A percentile compares a stretch with the other conserved stretches of the same genome.
phyloP scores from a whole-genome alignment of 108 stramenopile species.

The Conticribra weissflogii region DNA sequence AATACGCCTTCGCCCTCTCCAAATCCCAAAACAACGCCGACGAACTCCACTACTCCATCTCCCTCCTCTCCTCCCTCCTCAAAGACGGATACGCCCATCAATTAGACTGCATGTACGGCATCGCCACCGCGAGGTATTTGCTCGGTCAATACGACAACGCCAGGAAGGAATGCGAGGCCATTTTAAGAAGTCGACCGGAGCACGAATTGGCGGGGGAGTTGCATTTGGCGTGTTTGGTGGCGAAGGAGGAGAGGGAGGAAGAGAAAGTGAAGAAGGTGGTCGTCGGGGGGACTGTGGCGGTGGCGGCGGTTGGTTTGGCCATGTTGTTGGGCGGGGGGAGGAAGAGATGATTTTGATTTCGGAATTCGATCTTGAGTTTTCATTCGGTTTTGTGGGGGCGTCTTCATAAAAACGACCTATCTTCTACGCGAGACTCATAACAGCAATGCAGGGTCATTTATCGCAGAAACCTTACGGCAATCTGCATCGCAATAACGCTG shows the following conservation, averaged over 20 bases:
- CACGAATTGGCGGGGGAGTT: slow-evolving; percentile 72
- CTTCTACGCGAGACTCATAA: too few relatives aligned
- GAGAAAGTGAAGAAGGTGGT: slow-evolving; percentile 70
- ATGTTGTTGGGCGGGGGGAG: slow-evolving; percentile 35
- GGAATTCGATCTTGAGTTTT: background rate
- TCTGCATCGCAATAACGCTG: too few relatives aligned
- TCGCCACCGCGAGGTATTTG: slow-evolving; percentile 77
- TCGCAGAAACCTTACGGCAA: too few relatives aligned
- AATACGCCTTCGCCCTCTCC: slow-evolving; percentile 85
- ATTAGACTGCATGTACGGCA: slow-evolving; percentile 86
- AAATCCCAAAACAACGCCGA: slow-evolving; percentile 53
- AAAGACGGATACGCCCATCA: slow-evolving; percentile 83
- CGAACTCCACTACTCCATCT: slow-evolving; percentile 75
- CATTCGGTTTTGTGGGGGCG: too few relatives aligned
- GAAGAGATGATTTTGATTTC: slow-evolving; percentile 15
- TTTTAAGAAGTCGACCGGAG: slow-evolving; percentile 72
- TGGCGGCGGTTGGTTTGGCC: slow-evolving; percentile 71
- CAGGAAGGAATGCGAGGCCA: slow-evolving; percentile 72
- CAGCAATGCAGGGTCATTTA: too few relatives aligned
- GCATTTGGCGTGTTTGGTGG: slow-evolving; percentile 73
- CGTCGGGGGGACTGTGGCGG: slow-evolving; percentile 69
- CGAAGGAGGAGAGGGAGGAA: slow-evolving; percentile 69
- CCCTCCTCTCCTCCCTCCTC: slow-evolving; percentile 78
- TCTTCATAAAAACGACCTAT: too few relatives aligned
- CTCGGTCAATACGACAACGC: slow-evolving; percentile 72